Conservation (phyloP, 768 basidiomycete species). For the Suillus fuscotomentosus region DNA sequence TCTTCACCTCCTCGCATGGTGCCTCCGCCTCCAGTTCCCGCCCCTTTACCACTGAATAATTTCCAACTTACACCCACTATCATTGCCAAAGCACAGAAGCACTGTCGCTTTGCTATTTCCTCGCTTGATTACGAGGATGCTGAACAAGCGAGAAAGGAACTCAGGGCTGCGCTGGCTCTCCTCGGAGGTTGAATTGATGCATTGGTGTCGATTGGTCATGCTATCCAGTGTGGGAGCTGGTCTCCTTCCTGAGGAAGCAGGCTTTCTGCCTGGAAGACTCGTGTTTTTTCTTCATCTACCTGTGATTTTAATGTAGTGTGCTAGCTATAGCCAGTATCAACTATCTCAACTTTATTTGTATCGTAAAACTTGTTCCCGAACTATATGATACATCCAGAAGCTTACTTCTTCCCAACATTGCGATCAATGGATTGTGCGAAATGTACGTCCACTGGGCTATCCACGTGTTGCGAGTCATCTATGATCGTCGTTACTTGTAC, state of each 20-base stretch:
- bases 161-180: conserved; percentile 69
- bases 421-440: conserved; percentile 9
- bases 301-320: not conserved
- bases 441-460: conserved; percentile 32
- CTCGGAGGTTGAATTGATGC: conserved; percentile 48
- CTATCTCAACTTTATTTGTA: not conserved
- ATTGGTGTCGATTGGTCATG: not conserved
- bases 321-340: not conserved
- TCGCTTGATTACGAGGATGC: conserved; percentile 95
- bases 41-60: conserved; percentile 15
- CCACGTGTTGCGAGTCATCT: conserved; percentile 20
- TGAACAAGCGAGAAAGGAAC: conserved; percentile 81
- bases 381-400: not conserved
- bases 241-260: not conserved
- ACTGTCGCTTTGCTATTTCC: conserved; percentile 89
- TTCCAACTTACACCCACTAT: conserved; percentile 59
- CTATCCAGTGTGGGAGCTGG: not conserved
- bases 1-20: conserved; percentile 6
- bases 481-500: conserved; percentile 19
- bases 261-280: not conserved
- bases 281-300: not conserved
- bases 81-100: conserved; percentile 82
- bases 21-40: conserved; percentile 6
- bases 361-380: not conserved
- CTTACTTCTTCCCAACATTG: not conserved